Evolutionary conservation across 2,329 filamentous ascomycete genomes (phyloP).

Genomic region (Fusarium redolens): DNA sequence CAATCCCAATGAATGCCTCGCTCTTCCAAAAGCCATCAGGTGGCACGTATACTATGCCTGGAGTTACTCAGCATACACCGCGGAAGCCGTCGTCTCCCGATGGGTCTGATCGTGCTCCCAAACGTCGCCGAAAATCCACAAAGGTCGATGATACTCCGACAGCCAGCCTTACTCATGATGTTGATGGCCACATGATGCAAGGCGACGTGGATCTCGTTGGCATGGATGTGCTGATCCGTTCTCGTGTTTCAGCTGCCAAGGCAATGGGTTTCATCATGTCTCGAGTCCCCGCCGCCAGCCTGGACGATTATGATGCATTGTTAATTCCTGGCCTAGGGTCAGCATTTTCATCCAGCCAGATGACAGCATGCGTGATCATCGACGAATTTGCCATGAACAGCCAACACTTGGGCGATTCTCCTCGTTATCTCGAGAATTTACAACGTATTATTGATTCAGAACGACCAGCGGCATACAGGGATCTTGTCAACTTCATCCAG

Average conservation of each 20-base stretch:
- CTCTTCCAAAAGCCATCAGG: constrained; percentile 96
- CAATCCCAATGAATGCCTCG: constrained; percentile 89
- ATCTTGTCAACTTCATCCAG: constrained; percentile 90
- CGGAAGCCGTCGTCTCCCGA: constrained; percentile 64
- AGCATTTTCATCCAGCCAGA: constrained; percentile 84
- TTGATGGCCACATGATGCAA: constrained; percentile 97
- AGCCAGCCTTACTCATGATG: constrained; percentile 83
- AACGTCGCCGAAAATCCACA: constrained; percentile 85
- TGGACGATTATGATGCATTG: constrained; percentile 72
- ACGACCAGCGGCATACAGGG: constrained; percentile 84
- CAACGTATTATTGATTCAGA: constrained; percentile 84
- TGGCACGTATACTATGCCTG: constrained; percentile 74
- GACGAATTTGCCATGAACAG: constrained; percentile 85
- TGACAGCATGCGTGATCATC: constrained; percentile 83
- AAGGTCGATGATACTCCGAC: constrained; percentile 78
- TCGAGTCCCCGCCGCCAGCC: constrained; percentile 72
- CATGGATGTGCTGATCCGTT: constrained; percentile 86
- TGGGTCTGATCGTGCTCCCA: constrained; percentile 71
- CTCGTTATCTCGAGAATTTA: constrained; percentile 72
- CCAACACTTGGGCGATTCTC: constrained; percentile 53
- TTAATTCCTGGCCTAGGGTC: constrained; percentile 77
- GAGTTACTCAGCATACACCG: constrained; percentile 56
- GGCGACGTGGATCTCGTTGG: constrained; percentile 96
- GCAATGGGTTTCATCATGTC: constrained; percentile 89
- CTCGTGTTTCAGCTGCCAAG: constrained; percentile 85